phyloP scores from a whole-genome alignment of 257 asterid genomes.

The Verbena officinalis region DNA sequence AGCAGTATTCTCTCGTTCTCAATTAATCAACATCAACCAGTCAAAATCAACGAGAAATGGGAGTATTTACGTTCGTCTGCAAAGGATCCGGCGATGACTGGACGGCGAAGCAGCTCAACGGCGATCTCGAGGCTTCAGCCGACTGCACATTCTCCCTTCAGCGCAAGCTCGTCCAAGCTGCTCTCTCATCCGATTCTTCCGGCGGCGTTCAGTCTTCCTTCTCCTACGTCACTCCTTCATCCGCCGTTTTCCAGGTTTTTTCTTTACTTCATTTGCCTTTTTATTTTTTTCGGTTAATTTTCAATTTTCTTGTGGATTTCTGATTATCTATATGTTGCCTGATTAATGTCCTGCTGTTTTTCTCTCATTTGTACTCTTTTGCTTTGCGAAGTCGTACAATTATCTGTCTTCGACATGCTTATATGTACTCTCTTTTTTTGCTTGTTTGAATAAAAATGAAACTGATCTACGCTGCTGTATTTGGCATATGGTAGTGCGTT shows the following conservation, averaged over 20 bases:
- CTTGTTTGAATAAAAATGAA: too few relatives aligned
- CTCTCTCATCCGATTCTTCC: constrained; percentile 66
- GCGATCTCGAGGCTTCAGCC: constrained; percentile 58
- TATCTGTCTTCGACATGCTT: too few relatives aligned
- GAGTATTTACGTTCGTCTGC: constrained; percentile 61
- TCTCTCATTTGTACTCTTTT: too few relatives aligned
- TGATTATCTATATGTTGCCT: too few relatives aligned
- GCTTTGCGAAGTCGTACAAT: too few relatives aligned
- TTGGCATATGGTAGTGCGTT: not conserved
- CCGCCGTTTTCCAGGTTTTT: constrained; percentile 93
- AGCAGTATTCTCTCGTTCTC: not conserved
- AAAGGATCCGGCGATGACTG: constrained; percentile 51
- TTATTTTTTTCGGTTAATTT: too few relatives aligned
- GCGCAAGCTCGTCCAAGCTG: constrained; percentile 82
- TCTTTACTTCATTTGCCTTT: too few relatives aligned
- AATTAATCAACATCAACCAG: not conserved
- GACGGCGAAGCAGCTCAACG: constrained; percentile 65
- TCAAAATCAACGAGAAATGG: constrained; percentile 34
- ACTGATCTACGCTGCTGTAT: too few relatives aligned
- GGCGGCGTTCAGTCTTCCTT: constrained; percentile 85
- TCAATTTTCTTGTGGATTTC: too few relatives aligned
- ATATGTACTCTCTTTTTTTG: not conserved
- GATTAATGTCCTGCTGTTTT: too few relatives aligned
- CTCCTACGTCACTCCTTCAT: constrained; percentile 63
- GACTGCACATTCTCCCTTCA: constrained; percentile 55